These are phyloP conservation scores for Alnus rubra DNA, from an alignment of 306 rosid genomes.

Conservation along the genomic window DNA sequence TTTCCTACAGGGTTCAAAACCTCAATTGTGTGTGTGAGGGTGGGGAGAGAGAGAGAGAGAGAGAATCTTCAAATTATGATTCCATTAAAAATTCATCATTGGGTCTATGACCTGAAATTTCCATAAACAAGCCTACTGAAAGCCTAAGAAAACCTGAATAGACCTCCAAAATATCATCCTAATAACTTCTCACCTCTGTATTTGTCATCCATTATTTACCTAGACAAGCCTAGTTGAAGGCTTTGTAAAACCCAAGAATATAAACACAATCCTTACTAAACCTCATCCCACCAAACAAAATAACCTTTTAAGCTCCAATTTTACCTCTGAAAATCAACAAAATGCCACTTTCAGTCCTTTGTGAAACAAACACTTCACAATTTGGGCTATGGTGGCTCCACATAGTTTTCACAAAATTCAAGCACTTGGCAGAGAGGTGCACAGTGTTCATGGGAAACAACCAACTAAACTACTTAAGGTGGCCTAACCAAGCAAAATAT, in stretches of 20 bases:
- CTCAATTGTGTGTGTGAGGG: background rate
- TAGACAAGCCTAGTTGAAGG: background rate
- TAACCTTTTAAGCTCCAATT: constrained; percentile 3
- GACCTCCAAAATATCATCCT: background rate
- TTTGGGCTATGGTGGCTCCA: background rate
- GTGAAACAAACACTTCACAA: background rate
- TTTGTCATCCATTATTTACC: background rate
- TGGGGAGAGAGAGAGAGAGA: background rate
- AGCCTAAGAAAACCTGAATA: background rate
- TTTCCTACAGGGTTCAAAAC: background rate
- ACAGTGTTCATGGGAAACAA: background rate
- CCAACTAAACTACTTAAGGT: constrained; percentile 1
- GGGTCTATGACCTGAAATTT: background rate
- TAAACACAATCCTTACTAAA: background rate
- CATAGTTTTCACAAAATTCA: constrained; percentile 1
- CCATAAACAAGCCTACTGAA: background rate
- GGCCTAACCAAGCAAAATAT: background rate
- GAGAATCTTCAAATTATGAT: background rate
- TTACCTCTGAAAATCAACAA: background rate
- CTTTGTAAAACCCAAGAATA: background rate
- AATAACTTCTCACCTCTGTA: background rate
- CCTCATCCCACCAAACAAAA: background rate
- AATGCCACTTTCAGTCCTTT: background rate
- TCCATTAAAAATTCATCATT: background rate
- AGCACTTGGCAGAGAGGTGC: background rate